phyloP scores from a whole-genome alignment of 306 rosid species.

The Macrotyloma uniflorum region DNA sequence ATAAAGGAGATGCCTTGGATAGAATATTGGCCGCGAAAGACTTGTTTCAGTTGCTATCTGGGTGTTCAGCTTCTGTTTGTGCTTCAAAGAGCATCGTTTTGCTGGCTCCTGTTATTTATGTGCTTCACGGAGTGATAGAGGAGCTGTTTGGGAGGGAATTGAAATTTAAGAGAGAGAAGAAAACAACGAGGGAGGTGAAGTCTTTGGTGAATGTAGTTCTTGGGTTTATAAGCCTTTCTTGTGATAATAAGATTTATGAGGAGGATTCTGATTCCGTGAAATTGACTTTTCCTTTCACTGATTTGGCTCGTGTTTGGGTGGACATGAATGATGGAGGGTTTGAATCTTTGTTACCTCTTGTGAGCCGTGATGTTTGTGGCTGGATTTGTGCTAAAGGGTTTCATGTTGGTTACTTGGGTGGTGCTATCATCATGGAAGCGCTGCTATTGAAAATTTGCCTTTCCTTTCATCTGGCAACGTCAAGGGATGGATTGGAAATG shows the following conservation, averaged over 20 bases:
- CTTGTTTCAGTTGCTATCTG: slow-evolving; percentile 57
- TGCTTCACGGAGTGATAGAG: slow-evolving; percentile 43
- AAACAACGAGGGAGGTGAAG: slow-evolving; percentile 62
- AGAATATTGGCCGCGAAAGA: slow-evolving; percentile 49
- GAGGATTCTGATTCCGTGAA: slow-evolving; percentile 38
- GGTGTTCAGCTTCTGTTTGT: slow-evolving; percentile 55
- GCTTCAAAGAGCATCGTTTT: slow-evolving; percentile 62
- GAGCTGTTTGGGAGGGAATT: slow-evolving; percentile 55
- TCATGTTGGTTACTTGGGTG: slow-evolving; percentile 62
- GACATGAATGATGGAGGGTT: slow-evolving; percentile 50
- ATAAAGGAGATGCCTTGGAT: slow-evolving; percentile 60
- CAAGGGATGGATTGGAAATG: slow-evolving; percentile 53
- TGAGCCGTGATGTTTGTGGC: slow-evolving; percentile 50
- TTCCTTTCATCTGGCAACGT: slow-evolving; percentile 35
- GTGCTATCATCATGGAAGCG: slow-evolving; percentile 60
- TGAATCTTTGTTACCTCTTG: slow-evolving; percentile 63
- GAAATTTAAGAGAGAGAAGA: slow-evolving; percentile 60
- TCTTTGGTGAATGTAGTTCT: slow-evolving; percentile 59
- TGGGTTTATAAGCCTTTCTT: slow-evolving; percentile 60
- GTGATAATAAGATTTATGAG: slow-evolving; percentile 34
- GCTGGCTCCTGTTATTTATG: slow-evolving; percentile 63
- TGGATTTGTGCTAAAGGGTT: slow-evolving; percentile 50
- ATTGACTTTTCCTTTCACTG: slow-evolving; percentile 46
- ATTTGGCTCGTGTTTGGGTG: slow-evolving; percentile 61
- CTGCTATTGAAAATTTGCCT: slow-evolving; percentile 63